These are phyloP conservation scores for Trapa bicornis DNA, from an alignment of 345 rosid species.

Conservation along the genomic window DNA sequence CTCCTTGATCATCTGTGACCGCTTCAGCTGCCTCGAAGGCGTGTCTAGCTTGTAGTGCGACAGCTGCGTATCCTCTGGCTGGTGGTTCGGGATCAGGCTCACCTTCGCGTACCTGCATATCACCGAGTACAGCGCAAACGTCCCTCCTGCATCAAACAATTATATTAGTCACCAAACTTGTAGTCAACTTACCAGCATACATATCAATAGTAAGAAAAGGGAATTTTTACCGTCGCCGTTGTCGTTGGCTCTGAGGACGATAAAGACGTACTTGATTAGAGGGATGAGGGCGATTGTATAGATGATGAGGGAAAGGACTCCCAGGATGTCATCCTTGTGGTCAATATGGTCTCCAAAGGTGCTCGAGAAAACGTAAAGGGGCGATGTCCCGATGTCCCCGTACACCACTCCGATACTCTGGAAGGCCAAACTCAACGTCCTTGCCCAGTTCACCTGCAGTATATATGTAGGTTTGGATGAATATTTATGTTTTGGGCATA, in stretches of 20 bases:
- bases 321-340: slow-evolving; percentile 36
- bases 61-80: slow-evolving; percentile 51
- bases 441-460: slow-evolving; percentile 31
- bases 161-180: too few species aligned
- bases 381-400: slow-evolving; percentile 78
- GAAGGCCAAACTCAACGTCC: slow-evolving; percentile 50
- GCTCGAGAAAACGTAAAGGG: slow-evolving; percentile 52
- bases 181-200: too few species aligned
- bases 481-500: too few species aligned
- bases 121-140: slow-evolving; percentile 65
- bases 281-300: slow-evolving; percentile 47
- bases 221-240: slow-evolving; percentile 51
- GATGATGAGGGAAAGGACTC: slow-evolving; percentile 56
- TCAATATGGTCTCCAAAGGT: slow-evolving; percentile 38
- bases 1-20: slow-evolving; percentile 35
- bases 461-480: too few species aligned
- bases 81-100: slow-evolving; percentile 54
- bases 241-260: slow-evolving; percentile 70
- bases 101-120: slow-evolving; percentile 41
- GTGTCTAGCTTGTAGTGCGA: slow-evolving; percentile 51
- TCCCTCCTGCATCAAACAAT: slow-evolving; percentile 36
- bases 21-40: slow-evolving; percentile 27
- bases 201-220: too few species aligned
- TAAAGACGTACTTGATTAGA: slow-evolving; percentile 46
- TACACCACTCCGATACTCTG: slow-evolving; percentile 64